phyloP scores from a whole-genome alignment of 2,329 filamentous ascomycete species.

The Leptographium wingfieldii region DNA sequence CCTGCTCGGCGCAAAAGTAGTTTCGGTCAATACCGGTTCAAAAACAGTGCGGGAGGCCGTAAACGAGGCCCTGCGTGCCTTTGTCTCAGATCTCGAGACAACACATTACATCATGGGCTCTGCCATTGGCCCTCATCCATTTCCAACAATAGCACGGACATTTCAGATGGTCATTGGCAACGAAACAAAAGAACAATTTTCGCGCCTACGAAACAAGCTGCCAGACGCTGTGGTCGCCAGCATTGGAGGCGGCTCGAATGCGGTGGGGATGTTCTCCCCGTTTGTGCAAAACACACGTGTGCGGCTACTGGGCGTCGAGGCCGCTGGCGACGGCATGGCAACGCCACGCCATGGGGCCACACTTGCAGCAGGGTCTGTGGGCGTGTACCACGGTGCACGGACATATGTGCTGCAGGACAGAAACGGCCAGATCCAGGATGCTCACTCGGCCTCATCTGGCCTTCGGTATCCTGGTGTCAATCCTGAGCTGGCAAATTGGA shows the following conservation, averaged over 20 bases:
- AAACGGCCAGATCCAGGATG: slow-evolving; percentile 87
- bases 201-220: slow-evolving; percentile 70
- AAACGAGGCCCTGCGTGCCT: slow-evolving; percentile 87
- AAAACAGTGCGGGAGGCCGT: slow-evolving; percentile 75
- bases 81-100: slow-evolving; percentile 88
- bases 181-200: slow-evolving; percentile 89
- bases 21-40: slow-evolving; percentile 85
- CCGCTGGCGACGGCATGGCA: slow-evolving; percentile 83
- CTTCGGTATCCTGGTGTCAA: slow-evolving; percentile 96
- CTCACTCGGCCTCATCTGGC: slow-evolving; percentile 91
- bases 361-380: slow-evolving; percentile 75
- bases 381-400: slow-evolving; percentile 87
- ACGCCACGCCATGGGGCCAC: slow-evolving; percentile 81
- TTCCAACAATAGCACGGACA: slow-evolving; percentile 92
- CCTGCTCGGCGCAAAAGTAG: slow-evolving; percentile 80
- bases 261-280: slow-evolving; percentile 95
- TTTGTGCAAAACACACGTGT: slow-evolving; percentile 78
- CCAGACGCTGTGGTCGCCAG: slow-evolving; percentile 95
- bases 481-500: slow-evolving; percentile 85
- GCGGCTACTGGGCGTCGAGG: slow-evolving; percentile 86
- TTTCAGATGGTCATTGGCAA: slow-evolving; percentile 95
- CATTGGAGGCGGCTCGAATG: slow-evolving; percentile 90
- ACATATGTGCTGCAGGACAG: slow-evolving; percentile 91
- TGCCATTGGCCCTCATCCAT: slow-evolving; percentile 92
- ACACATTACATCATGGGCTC: slow-evolving; percentile 98